Conservation (phyloP, 164 flowering plant genomes). For the Nymphaea thermarum region DNA sequence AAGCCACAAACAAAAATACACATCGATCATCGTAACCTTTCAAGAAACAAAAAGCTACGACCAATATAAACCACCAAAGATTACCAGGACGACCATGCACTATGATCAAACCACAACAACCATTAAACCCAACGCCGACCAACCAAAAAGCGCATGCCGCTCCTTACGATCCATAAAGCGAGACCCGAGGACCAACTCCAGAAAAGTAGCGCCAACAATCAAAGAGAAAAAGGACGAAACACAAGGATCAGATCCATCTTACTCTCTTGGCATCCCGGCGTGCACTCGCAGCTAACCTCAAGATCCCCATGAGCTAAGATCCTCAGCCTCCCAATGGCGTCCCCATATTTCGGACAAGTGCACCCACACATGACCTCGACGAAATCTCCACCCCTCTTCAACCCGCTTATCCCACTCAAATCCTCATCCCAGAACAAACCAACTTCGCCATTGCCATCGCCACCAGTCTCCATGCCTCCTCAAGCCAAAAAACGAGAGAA, state of each 20-base stretch:
- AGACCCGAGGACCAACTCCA: background rate
- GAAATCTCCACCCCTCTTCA: slow-evolving; percentile 42
- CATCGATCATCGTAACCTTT: no score
- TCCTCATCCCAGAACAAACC: slow-evolving; percentile 59
- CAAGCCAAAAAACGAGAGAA: slow-evolving; percentile 1
- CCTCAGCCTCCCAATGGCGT: slow-evolving; percentile 85
- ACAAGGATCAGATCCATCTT: slow-evolving; percentile 11
- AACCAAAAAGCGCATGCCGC: background rate
- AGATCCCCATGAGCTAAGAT: slow-evolving; percentile 63
- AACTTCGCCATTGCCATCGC: slow-evolving; percentile 15
- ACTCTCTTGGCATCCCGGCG: slow-evolving; percentile 63
- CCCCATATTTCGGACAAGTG: slow-evolving; percentile 77
- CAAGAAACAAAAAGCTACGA: no score
- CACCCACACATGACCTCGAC: slow-evolving; percentile 80
- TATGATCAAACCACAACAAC: background rate
- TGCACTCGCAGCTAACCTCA: slow-evolving; percentile 74
- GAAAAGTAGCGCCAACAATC: background rate
- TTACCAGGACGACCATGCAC: no score
- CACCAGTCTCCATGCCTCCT: background rate
- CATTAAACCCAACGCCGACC: background rate
- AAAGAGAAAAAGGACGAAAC: no score
- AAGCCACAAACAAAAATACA: no score
- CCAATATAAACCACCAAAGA: no score
- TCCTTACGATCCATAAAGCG: background rate
- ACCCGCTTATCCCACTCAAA: slow-evolving; percentile 61